Evolutionary conservation across 2,329 filamentous ascomycete genomes (phyloP), one percentile per base, ranked within the genome.

Genomic region (Dendrostoma leiphaemia): DNA sequence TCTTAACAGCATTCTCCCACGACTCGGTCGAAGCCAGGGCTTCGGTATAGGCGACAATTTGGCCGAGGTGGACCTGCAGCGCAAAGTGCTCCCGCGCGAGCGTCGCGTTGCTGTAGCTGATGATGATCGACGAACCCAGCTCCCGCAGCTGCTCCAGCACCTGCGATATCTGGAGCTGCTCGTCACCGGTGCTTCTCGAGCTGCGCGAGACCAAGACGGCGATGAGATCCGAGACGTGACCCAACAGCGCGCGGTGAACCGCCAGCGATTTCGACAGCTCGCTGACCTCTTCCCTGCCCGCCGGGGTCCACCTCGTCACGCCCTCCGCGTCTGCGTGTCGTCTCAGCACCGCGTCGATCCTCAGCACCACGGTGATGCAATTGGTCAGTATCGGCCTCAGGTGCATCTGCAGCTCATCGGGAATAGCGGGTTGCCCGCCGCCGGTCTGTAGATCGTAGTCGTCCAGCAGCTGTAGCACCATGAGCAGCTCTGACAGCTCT

Each of bases 381-480:
- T 61, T 63, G 17, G 40, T 51, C n/a, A 62, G 43, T 37, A 62
- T 60, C 26, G 59, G 55, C 34, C 58, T 41, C 21, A 63, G 53
- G 28, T 62, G 60, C 17, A 31, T 29, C 51, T 60, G 59, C 12
- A 62, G 51, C 35, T 58, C 51, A 3, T 47, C 50, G 9, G 59
- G 61, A 12, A 61, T 50, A 17, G 34, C 49, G 3, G 51, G 21
- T 29, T 23, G 43, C 6, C 40, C 40, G 34, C 29, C 13, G 31
- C 21, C 51, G 10, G 26, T 45, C 49, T 59, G 50, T 28, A 35
- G 29, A 9, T 50, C 53, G 29, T 55, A 56, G 47, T 63, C 60
- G 38, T 62, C 58, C 24, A 63, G 56, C 17, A 63, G 58, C 32
- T 62, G 58, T 47, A 63, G 53, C 13, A 63, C 58, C 46, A 60